A percentile compares a stretch with the other conserved stretches of the same genome.
These are phyloP conservation scores for Prunus campanulata DNA, from an alignment of 306 rosid species.

Conservation along the genomic window DNA sequence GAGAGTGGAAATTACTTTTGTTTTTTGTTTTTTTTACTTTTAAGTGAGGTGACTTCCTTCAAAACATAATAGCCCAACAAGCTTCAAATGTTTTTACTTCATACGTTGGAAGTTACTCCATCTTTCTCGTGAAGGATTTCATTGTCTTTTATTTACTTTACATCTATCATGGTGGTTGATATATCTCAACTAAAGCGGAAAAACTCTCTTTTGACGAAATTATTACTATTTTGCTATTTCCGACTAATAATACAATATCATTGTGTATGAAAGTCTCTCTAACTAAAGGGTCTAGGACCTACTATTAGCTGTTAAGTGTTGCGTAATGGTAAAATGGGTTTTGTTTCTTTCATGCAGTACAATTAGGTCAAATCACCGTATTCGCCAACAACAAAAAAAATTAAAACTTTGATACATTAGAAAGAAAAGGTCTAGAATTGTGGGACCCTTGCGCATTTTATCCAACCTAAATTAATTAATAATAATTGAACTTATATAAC, in stretches of 20 bases:
- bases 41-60: background rate
- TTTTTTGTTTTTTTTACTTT: too few species aligned
- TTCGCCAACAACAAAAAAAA: too few species aligned
- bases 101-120: background rate
- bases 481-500: constrained; percentile 11
- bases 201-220: rapidly evolving
- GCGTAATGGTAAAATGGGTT: too few species aligned
- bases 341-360: background rate
- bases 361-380: background rate
- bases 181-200: too few species aligned
- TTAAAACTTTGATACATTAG: background rate
- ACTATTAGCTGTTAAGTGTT: too few species aligned
- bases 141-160: too few species aligned
- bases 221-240: too few species aligned
- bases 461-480: background rate
- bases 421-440: background rate
- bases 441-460: background rate
- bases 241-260: too few species aligned
- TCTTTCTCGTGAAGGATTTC: constrained; percentile 14
- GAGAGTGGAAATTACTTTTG: too few species aligned
- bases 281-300: too few species aligned
- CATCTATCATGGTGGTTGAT: too few species aligned
- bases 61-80: background rate
- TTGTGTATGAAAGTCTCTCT: too few species aligned
- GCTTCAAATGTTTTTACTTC: background rate